phyloP scores from a whole-genome alignment of 2,329 filamentous ascomycete genomes.

The Colletotrichum sp. region DNA sequence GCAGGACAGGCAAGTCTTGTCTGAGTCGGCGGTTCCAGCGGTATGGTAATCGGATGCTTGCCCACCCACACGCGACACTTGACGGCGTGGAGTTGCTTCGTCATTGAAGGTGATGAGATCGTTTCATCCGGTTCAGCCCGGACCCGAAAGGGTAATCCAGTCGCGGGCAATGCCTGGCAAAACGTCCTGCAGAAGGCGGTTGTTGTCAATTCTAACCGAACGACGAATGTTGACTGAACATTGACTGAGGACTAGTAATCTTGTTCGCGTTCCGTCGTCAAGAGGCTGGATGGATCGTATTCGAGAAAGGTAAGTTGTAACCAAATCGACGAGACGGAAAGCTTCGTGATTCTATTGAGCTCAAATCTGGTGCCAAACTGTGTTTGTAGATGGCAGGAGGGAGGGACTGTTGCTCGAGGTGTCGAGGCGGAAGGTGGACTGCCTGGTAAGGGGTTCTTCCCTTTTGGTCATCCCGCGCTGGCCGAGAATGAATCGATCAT shows the following conservation, averaged over 20 bases:
- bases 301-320: not conserved
- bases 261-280: not conserved
- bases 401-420: not conserved
- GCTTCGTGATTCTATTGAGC: not conserved
- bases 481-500: not conserved
- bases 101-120: not conserved
- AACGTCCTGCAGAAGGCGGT: not conserved
- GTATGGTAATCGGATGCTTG: not conserved
- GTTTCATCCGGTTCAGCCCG: conserved; percentile 2
- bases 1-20: not conserved
- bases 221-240: not conserved
- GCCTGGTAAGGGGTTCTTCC: not conserved
- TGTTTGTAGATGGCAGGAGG: not conserved
- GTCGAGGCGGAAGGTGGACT: not conserved
- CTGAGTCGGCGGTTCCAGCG: not conserved
- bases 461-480: not conserved
- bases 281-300: not conserved
- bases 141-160: not conserved
- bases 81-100: not conserved
- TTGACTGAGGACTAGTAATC: not conserved
- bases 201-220: not conserved
- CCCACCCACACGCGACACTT: conserved; percentile 11
- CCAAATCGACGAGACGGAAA: not conserved
- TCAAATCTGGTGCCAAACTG: not conserved
- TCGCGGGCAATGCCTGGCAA: not conserved